Conservation (phyloP, 2,329 filamentous ascomycete species). For the Arthroderma sp. region DNA sequence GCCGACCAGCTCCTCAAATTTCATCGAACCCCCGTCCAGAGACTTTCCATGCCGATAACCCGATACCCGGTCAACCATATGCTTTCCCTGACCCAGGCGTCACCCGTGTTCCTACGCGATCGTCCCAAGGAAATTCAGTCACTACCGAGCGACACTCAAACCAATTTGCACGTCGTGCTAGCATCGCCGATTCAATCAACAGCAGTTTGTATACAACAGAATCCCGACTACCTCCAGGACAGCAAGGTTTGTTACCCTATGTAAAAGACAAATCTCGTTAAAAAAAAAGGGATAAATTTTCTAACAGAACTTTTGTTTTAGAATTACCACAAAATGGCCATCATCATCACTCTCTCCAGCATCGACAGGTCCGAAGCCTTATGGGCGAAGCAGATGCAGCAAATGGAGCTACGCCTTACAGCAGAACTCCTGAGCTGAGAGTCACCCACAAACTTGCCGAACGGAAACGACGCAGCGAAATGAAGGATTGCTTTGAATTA, state of each 20-base stretch:
- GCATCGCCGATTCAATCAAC: conserved; percentile 33
- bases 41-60: conserved; percentile 37
- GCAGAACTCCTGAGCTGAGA: conserved; percentile 36
- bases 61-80: conserved; percentile 37
- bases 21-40: conserved; percentile 36
- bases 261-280: too few species aligned
- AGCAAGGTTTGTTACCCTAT: conserved; percentile 30
- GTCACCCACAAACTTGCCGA: conserved; percentile 39
- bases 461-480: conserved; percentile 38
- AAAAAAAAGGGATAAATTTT: background rate
- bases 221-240: conserved; percentile 31
- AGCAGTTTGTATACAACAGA: conserved; percentile 39
- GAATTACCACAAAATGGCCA: conserved; percentile 36
- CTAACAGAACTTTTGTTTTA: background rate
- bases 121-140: conserved; percentile 17
- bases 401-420: conserved; percentile 33
- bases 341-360: conserved; percentile 36
- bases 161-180: conserved; percentile 32
- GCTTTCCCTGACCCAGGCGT: conserved; percentile 35
- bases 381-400: conserved; percentile 33
- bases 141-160: conserved; percentile 15
- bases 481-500: conserved; percentile 39
- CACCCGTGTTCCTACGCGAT: conserved; percentile 20
- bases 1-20: conserved; percentile 25
- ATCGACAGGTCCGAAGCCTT: conserved; percentile 35